Evolutionary conservation across 179 eudicot species (phyloP).

Genomic region (Spinacia oleracea): DNA sequence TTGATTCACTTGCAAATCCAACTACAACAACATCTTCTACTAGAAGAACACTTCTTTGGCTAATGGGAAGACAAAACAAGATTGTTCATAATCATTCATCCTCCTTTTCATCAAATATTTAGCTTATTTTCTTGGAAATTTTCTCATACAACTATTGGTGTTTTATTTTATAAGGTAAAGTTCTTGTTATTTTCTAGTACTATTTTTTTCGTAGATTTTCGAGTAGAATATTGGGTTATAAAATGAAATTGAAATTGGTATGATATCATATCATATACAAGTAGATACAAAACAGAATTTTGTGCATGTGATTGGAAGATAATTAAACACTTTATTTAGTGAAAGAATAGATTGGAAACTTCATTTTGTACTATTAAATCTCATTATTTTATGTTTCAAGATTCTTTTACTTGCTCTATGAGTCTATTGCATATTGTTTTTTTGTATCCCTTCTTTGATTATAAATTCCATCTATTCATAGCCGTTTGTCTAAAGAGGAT

Average conservation of each 20-base stretch:
- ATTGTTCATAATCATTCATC: slow-evolving; percentile 53
- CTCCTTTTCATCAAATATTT: slow-evolving; percentile 48
- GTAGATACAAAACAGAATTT: slow-evolving; percentile 17
- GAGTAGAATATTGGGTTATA: not conserved
- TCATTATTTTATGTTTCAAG: not conserved
- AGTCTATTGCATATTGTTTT: slow-evolving; percentile 5
- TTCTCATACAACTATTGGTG: no score
- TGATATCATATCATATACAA: no score
- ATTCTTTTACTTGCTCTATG: not conserved
- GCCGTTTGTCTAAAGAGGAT: no score
- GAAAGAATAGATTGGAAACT: slow-evolving; percentile 13
- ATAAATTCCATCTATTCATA: not conserved
- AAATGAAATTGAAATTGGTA: not conserved
- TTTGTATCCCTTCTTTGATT: not conserved
- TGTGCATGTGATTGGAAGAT: slow-evolving; percentile 25
- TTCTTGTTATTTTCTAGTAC: not conserved
- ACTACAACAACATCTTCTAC: slow-evolving; percentile 40
- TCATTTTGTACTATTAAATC: not conserved
- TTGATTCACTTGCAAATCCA: slow-evolving; percentile 51
- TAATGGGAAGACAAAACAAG: slow-evolving; percentile 71
- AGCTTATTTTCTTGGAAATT: not conserved
- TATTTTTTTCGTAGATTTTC: not conserved
- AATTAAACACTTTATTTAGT: not conserved
- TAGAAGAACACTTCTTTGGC: slow-evolving; percentile 72
- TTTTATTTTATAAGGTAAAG: slow-evolving; percentile 1